Conservation (phyloP, 176 grass and related monocot species). For the Bothriochloa decipiens region DNA sequence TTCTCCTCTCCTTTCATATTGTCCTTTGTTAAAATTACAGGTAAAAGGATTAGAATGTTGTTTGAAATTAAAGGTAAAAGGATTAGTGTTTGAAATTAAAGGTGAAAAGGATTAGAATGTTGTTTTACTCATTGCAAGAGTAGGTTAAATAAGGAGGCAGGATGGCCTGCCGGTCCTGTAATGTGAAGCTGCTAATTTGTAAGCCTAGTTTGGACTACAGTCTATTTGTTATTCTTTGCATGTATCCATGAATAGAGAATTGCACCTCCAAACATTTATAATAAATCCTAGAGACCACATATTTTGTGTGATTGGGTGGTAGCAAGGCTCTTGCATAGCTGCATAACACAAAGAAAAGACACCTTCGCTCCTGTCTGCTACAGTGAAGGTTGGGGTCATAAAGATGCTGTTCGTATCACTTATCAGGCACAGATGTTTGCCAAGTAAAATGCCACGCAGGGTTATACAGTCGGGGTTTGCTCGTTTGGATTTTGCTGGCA, state of each 20-base stretch:
- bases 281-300: background rate
- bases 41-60: background rate
- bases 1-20: background rate
- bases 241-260: background rate
- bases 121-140: background rate
- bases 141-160: constrained; percentile 38
- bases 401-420: background rate
- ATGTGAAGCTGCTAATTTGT: constrained; percentile 21
- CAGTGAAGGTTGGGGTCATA: background rate
- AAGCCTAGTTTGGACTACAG: background rate
- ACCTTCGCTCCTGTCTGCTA: background rate
- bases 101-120: background rate
- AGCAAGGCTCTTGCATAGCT: background rate
- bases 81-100: background rate
- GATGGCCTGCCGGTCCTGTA: background rate
- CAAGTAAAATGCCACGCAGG: background rate
- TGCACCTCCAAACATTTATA: background rate
- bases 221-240: constrained; percentile 11
- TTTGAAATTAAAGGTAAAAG: background rate
- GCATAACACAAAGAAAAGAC: background rate
- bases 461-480: background rate
- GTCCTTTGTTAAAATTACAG: background rate
- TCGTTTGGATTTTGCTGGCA: background rate
- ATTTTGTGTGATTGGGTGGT: background rate
- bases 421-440: background rate